Evolutionary conservation across 2,329 filamentous ascomycete species (phyloP), one percentile per base, ranked within the genome.

Genomic region (Berkeleyomyces rouxiae): DNA sequence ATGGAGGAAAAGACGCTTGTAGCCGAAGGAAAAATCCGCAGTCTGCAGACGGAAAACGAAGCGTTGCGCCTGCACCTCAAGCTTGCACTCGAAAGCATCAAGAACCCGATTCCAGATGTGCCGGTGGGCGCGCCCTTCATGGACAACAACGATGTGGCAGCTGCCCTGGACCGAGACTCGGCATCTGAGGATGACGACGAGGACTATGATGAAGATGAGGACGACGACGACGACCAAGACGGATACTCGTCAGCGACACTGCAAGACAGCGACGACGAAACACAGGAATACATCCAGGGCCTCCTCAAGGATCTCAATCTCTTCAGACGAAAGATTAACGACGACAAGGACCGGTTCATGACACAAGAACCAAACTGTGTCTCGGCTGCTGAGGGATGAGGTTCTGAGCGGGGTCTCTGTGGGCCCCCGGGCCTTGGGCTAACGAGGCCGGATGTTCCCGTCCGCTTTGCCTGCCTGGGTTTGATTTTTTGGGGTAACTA

Each of bases 1-100:
- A 96, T 96, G 91, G 91, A 97, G 72, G 93, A 99, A 75, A 87
- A 86, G 66, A 84, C 87, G 65, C 86, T 95, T 72, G 88, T 97
- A 11, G 86, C 88, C 39, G 92, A 97, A 71, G 90, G 87, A 76
- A 96, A 96, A 79, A 96, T 99, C 71, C 85, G 90, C 67, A 89
- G 87, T 66, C 76, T 99, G 61, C 87, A 88, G 72, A 91, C 88
- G 1, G 84, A 99, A 76, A 96, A 96, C 66, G 92, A 96, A 70
- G 88, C 91, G 0, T 75, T 97, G 68, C 81, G 90, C 66, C 79
- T 93, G 65, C 93, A 99, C 73, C 77, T 99, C 59, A 90, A 88
- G 69, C 82, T 99, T 60, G 92, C 90, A 0, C 79, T 97, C 31
- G 83, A 85, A 61, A 91, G 89, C 70, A 74, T 96, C 68, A 92